phyloP scores from a whole-genome alignment of 768 basidiomycete species.

The Lepiota venenata region DNA sequence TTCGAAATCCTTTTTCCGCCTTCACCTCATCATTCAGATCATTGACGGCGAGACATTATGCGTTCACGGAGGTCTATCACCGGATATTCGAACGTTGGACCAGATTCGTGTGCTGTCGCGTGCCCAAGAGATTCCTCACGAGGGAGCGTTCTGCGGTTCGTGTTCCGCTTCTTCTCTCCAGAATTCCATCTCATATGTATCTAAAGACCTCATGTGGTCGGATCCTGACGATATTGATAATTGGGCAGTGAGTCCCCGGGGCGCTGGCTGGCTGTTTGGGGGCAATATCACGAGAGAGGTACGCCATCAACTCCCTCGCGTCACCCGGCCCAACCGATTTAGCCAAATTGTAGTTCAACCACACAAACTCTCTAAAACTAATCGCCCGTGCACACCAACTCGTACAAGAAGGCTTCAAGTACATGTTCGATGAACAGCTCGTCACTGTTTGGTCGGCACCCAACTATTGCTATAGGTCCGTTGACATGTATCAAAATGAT shows the following conservation, averaged over 20 bases:
- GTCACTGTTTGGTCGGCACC: slow-evolving; percentile 94
- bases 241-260: slow-evolving; percentile 96
- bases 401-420: slow-evolving; percentile 93
- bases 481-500: not conserved
- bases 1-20: not conserved
- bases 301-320: slow-evolving; percentile 10
- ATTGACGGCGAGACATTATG: slow-evolving; percentile 92
- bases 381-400: slow-evolving; percentile 97
- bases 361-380: slow-evolving; percentile 81
- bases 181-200: not conserved
- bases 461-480: slow-evolving; percentile 78
- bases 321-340: not conserved
- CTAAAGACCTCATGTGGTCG: slow-evolving; percentile 93
- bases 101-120: slow-evolving; percentile 90
- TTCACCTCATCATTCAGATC: slow-evolving; percentile 49
- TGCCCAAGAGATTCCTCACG: slow-evolving; percentile 98
- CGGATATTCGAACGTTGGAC: slow-evolving; percentile 92
- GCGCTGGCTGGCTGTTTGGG: slow-evolving; percentile 95
- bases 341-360: slow-evolving; percentile 66
- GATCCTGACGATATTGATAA: slow-evolving; percentile 94
- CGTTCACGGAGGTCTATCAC: slow-evolving; percentile 94
- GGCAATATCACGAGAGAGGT: slow-evolving; percentile 84
- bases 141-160: slow-evolving; percentile 94
- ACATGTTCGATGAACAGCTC: slow-evolving; percentile 92
- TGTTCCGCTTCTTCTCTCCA: not conserved